Percentiles rank a stretch among this genome's conserved stretches.
phyloP scores from a whole-genome alignment of 495 filamentous ascomycete genomes.

The Neurospora sp. region DNA sequence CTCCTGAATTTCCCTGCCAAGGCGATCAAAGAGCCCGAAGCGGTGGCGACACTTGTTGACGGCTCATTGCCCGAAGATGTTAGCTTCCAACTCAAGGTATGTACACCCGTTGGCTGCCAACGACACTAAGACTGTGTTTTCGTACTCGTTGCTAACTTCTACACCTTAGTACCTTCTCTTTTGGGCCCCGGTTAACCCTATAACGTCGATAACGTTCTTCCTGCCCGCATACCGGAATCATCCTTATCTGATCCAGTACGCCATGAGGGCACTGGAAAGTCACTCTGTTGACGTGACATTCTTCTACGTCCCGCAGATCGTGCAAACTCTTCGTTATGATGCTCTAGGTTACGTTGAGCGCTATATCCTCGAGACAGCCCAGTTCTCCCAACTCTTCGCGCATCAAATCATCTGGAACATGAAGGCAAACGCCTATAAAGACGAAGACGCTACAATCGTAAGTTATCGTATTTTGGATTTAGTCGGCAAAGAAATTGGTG shows the following conservation, averaged over 20 bases:
- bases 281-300: conserved; percentile 95
- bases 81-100: conserved; percentile 72
- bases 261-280: conserved; percentile 86
- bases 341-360: conserved; percentile 88
- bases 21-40: conserved; percentile 66
- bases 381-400: conserved; percentile 91
- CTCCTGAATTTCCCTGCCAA: conserved; percentile 75
- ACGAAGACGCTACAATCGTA: conserved; percentile 84
- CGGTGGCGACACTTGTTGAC: conserved; percentile 72
- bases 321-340: conserved; percentile 94
- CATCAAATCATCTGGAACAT: conserved; percentile 99
- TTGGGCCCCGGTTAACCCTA: conserved; percentile 89
- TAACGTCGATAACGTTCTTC: conserved; percentile 88
- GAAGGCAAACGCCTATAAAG: conserved; percentile 97
- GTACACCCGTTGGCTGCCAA: neutral
- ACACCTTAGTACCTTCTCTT: conserved; percentile 70
- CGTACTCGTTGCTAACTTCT: conserved; percentile 24
- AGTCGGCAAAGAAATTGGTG: neutral
- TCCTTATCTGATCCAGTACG: conserved; percentile 91
- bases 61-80: conserved; percentile 66
- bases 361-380: conserved; percentile 92
- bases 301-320: conserved; percentile 97
- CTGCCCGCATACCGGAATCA: conserved; percentile 88
- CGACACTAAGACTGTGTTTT: neutral
- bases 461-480: conserved; percentile 22